A percentile compares a stretch with the other conserved stretches of the same genome.
phyloP scores from a whole-genome alignment of 2,329 filamentous ascomycete genomes.

The Fusarium algeriense region DNA sequence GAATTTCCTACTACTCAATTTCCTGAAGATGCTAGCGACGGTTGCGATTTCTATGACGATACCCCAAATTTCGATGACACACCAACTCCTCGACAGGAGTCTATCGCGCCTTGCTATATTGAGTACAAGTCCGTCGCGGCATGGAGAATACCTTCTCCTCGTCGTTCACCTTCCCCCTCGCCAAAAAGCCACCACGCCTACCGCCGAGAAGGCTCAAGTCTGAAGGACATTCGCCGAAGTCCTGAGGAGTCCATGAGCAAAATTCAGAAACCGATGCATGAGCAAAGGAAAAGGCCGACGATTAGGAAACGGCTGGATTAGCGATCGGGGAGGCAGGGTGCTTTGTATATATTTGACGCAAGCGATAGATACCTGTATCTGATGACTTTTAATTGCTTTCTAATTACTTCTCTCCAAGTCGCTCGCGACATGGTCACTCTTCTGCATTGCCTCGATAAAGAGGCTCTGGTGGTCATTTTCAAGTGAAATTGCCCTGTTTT shows the following conservation, averaged over 20 bases:
- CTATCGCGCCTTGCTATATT: slow-evolving; percentile 52
- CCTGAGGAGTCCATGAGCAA: slow-evolving; percentile 61
- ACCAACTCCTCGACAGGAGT: slow-evolving; percentile 58
- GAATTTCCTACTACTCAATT: slow-evolving; percentile 54
- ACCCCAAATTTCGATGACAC: slow-evolving; percentile 59
- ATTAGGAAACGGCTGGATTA: slow-evolving; percentile 58
- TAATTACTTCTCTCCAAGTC: slow-evolving; percentile 23
- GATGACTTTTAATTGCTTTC: slow-evolving; percentile 52
- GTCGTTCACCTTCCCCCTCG: slow-evolving; percentile 52
- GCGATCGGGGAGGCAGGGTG: slow-evolving; percentile 48
- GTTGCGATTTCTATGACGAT: slow-evolving; percentile 51
- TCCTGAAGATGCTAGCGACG: slow-evolving; percentile 55
- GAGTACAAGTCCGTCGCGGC: slow-evolving; percentile 52
- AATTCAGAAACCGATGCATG: slow-evolving; percentile 61
- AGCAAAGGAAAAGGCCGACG: slow-evolving; percentile 57
- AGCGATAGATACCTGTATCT: slow-evolving; percentile 55
- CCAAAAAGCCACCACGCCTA: slow-evolving; percentile 51
- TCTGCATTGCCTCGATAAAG: slow-evolving; percentile 13
- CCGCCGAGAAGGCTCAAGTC: slow-evolving; percentile 44
- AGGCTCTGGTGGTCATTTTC: slow-evolving; percentile 42
- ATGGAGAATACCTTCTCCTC: slow-evolving; percentile 52
- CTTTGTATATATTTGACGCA: slow-evolving; percentile 57
- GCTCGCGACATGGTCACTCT: slow-evolving; percentile 37
- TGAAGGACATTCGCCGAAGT: slow-evolving; percentile 56
- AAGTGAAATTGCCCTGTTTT: slow-evolving; percentile 40